Evolutionary conservation across 768 basidiomycete species (phyloP), one percentile per base, ranked within the genome.

Genomic region (Boletus insuetus): DNA sequence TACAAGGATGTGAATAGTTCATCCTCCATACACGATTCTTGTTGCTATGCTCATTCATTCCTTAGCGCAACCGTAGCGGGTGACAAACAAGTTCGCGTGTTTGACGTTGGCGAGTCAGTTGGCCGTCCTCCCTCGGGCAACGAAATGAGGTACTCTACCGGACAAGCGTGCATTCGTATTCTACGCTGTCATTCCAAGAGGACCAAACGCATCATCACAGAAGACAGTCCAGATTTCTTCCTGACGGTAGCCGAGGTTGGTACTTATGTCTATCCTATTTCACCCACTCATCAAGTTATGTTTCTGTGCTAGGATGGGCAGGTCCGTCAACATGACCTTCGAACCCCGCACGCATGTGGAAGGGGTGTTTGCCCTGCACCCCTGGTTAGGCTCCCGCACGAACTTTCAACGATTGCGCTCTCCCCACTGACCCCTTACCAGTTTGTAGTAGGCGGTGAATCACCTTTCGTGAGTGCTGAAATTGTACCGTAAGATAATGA

Each of bases 271-370:
- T 16, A n/a, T 44, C 13, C 19, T 19, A n/a, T n/a, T 49, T 22
- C 13, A 24, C 17, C 35, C 17, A 16, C 16, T 11, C 31, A 62
- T 68, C 46, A 56, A 69, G 12, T 56, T 58, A 50, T 49, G 54
- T 51, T 70, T 32, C 59, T 56, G 69, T 32, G 40, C 56, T 64
- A 93, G 87, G 93, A 96, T 71, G 92, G 91, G 4, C 80, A 86
- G 29, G 91, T 94, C 11, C 81, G 93, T 24, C 92, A 94, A 65
- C 93, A 95, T 67, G 93, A 96, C 66, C 71, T 95, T 42, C 77
- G 93, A 49, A 79, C 79, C 11, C 71, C 82, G 9, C 83, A 95
- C 69, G 69, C 70, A n/a, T 96, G 93, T 71, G 59, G 70, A 29
- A 61, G 66, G 16, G 68, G 62, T 48, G 73, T 69, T 11, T 96